Conservation (phyloP, 1,284 basidiomycete genomes). For the Exobasidium rhododendri region DNA sequence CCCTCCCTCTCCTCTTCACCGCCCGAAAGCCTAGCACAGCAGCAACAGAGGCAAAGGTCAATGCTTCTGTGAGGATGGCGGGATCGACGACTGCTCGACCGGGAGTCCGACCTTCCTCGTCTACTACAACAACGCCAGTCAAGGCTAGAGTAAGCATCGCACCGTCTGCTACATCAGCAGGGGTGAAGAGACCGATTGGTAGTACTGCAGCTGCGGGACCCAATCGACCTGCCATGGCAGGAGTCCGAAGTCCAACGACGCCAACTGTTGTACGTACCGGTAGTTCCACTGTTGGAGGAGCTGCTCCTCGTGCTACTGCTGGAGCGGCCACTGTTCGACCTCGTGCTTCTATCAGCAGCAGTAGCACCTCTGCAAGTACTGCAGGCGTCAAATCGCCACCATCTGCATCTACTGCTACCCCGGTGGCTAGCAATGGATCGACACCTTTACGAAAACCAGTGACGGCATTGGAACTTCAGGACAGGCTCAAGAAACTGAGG, state of each 20-base stretch:
- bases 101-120: neutral
- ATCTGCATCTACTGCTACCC: neutral
- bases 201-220: neutral
- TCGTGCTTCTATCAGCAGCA: neutral
- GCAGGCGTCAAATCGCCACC: neutral
- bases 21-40: neutral
- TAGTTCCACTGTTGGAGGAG: neutral
- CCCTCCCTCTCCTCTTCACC: neutral
- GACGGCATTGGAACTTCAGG: constrained; percentile 4
- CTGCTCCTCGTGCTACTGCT: neutral
- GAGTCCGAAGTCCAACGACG: neutral
- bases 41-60: neutral
- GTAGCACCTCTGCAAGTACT: too few relatives aligned
- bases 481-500: constrained; percentile 6
- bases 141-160: neutral
- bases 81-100: neutral
- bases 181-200: neutral
- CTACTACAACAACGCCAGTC: neutral
- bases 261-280: neutral
- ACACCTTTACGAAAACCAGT: constrained; percentile 1
- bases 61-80: too few relatives aligned
- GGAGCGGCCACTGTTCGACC: neutral
- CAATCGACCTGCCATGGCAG: neutral
- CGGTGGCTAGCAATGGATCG: neutral
- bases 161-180: neutral